A percentile compares a stretch with the other conserved stretches of the same genome.
These are phyloP conservation scores for Aspergillus sp. DNA, from an alignment of 2,329 filamentous ascomycete genomes.

Conservation along the genomic window DNA sequence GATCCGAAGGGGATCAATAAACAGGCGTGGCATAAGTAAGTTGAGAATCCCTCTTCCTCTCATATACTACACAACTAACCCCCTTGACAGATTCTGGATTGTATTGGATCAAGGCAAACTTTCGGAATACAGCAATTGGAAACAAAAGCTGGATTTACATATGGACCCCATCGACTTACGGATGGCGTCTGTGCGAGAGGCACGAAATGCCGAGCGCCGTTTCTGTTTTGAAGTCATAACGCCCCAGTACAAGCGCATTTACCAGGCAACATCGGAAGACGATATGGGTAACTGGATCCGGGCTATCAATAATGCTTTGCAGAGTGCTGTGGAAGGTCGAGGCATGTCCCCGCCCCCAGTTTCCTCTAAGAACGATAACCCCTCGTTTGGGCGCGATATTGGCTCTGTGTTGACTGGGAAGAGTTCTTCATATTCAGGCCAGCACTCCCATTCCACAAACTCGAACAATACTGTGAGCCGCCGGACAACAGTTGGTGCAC, in stretches of 20 bases:
- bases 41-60: constrained; percentile 13
- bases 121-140: constrained; percentile 99
- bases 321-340: constrained; percentile 87
- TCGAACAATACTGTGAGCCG: constrained; percentile 62
- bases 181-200: constrained; percentile 94
- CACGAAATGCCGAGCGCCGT: constrained; percentile 84
- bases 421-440: constrained; percentile 60
- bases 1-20: constrained; percentile 95
- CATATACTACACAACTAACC: not conserved
- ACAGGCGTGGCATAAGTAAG: constrained; percentile 97
- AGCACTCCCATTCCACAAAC: constrained; percentile 43
- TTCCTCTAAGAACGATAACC: constrained; percentile 42
- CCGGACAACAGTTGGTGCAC: constrained; percentile 85
- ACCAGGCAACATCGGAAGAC: constrained; percentile 95
- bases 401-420: constrained; percentile 92
- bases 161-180: constrained; percentile 97
- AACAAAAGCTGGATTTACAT: constrained; percentile 90
- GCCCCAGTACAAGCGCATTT: constrained; percentile 90
- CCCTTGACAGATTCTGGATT: constrained; percentile 77
- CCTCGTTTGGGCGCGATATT: constrained; percentile 74
- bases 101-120: constrained; percentile 94
- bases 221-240: constrained; percentile 99
- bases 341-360: constrained; percentile 47
- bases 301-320: constrained; percentile 93
- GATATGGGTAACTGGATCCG: constrained; percentile 97